Evolutionary conservation across 148 eudicot genomes (phyloP), one percentile per base, ranked within the genome.

Genomic region (Simmondsia chinensis): DNA sequence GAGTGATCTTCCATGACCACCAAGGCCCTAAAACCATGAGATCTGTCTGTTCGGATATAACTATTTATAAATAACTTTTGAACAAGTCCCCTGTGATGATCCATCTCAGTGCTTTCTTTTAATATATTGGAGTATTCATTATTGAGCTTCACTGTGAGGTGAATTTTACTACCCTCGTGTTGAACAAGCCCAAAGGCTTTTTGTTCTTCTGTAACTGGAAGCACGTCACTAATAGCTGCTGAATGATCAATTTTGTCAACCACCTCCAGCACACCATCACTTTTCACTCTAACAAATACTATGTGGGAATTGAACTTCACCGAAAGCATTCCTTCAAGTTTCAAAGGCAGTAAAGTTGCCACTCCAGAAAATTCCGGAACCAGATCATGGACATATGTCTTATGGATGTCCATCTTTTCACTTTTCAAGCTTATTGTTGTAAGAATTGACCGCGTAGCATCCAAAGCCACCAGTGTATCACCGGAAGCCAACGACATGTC

Each of bases 1-100:
- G 96, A 86, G 66, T 93, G 87, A 72, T 93, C 99, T 73, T 86
- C 99, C 99, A 93, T 93, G 44, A 86, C 89, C 69, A 93, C 77
- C 72, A 93, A 76, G 4, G 86, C 99, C 77, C 96, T 77, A 56
- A 86, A 91, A 6, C 95, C 96, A 54, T 79, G 34, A 46, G 99
- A 76, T 64, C 79, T 74, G 39, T 93, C 99, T 26, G 87, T 82
- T 22, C 99, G 82, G 32, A 93, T 53, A 54, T 93, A 93, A 60
- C 51, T 77, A 54, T 82, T 86, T 33, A 86, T 63, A 56, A 82
- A 93, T 47, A 93, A 78, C 68, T 86, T 93, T 39, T 86, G 75
- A 54, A 75, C 99, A 38, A 29, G 39, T 40, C 99, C 96, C 19
- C 83, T 76, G 27, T 75, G 71, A 11, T 41, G 52, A 37, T 82